Evolutionary conservation across 208 protist genomes (phyloP).

Genomic region (Lotmaria passim): DNA sequence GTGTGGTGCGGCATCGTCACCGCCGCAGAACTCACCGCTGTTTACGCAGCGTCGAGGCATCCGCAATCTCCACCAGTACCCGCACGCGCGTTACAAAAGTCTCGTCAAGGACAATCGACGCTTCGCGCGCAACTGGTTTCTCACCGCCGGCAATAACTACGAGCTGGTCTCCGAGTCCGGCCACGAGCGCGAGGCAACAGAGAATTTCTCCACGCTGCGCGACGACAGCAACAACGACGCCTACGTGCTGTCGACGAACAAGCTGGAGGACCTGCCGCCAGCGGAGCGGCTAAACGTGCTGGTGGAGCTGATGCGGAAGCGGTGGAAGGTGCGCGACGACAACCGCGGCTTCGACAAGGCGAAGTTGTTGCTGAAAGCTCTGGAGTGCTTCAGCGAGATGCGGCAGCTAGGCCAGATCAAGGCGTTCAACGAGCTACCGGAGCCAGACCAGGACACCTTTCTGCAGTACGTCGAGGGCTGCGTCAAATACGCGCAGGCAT

Average conservation of each 20-base stretch:
- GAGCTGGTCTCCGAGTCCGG: constrained; percentile 81
- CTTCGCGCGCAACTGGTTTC: constrained; percentile 85
- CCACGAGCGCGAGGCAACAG: constrained; percentile 87
- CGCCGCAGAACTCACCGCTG: constrained; percentile 18
- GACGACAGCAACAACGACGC: constrained; percentile 78
- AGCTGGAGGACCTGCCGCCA: constrained; percentile 75
- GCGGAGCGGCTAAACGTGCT: constrained; percentile 72
- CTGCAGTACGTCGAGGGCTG: constrained; percentile 87
- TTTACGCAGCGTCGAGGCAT: constrained; percentile 57
- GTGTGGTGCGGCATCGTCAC: neutral
- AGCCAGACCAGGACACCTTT: constrained; percentile 88
- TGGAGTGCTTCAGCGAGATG: constrained; percentile 93
- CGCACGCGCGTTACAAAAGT: constrained; percentile 87
- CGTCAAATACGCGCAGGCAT: constrained; percentile 69
- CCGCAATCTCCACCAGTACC: constrained; percentile 90
- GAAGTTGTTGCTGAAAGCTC: constrained; percentile 75
- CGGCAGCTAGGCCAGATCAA: constrained; percentile 58
- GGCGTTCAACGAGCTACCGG: constrained; percentile 63
- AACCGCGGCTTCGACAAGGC: constrained; percentile 91
- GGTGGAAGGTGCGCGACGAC: constrained; percentile 83
- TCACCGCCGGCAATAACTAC: constrained; percentile 86
- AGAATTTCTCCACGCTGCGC: constrained; percentile 80
- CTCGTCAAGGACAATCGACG: constrained; percentile 80
- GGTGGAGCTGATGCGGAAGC: constrained; percentile 64
- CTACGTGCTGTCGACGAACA: constrained; percentile 78